phyloP scores from a whole-genome alignment of 257 asterid species.

The Nicotiana otophora region DNA sequence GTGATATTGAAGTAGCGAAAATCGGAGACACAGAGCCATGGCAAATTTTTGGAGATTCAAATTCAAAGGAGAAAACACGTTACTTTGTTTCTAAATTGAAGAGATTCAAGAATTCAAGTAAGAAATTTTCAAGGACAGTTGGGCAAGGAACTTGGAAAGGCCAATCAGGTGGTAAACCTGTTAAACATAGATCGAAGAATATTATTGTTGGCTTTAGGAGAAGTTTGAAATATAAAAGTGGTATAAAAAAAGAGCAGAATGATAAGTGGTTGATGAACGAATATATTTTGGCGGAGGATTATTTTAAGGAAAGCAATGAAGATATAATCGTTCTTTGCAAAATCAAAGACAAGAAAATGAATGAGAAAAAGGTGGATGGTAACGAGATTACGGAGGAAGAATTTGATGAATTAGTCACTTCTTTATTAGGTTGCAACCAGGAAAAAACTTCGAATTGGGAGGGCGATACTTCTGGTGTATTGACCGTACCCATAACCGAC shows the following conservation, averaged over 20 bases:
- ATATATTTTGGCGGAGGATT: background rate
- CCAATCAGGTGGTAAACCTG: background rate
- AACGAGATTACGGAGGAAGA: background rate
- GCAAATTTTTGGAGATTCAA: background rate
- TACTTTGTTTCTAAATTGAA: background rate
- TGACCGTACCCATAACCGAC: background rate
- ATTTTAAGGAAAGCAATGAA: background rate
- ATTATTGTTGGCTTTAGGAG: background rate
- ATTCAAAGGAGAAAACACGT: background rate
- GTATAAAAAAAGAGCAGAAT: background rate
- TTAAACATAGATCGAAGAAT: background rate
- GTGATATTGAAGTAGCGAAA: background rate
- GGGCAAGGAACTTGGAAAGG: background rate
- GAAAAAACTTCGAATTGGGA: background rate
- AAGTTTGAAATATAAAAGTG: background rate
- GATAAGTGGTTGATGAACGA: background rate
- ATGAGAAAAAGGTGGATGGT: background rate
- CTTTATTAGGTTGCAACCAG: background rate
- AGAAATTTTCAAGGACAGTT: background rate
- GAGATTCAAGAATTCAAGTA: background rate
- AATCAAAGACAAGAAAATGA: background rate
- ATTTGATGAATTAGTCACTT: background rate
- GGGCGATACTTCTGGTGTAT: background rate
- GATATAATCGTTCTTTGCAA: background rate
- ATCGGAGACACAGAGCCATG: no score